Percentiles rank a stretch among this genome's conserved stretches.
These are phyloP conservation scores for Exophiala spinifera DNA, from an alignment of 2,329 filamentous ascomycete species.

Conservation along the genomic window DNA sequence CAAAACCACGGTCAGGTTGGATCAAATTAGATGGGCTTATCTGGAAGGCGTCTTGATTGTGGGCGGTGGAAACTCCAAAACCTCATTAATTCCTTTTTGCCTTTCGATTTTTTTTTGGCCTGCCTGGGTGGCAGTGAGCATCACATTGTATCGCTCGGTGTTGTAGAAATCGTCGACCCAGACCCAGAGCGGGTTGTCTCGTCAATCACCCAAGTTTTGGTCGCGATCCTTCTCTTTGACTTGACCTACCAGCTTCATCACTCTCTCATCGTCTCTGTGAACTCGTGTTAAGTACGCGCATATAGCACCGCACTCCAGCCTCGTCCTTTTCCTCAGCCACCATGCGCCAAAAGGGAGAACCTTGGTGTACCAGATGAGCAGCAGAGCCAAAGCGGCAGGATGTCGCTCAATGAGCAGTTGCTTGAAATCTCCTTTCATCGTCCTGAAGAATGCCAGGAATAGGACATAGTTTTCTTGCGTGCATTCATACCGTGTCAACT, in stretches of 20 bases:
- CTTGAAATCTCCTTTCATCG: not conserved
- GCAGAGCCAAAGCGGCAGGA: not conserved
- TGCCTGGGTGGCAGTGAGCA: no score
- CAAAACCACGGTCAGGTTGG: no score
- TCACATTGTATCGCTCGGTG: no score
- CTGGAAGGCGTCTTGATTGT: no score
- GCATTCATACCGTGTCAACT: not conserved
- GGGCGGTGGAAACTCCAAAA: no score
- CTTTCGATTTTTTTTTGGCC: no score
- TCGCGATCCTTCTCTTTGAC: not conserved
- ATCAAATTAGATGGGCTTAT: no score
- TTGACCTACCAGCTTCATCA: not conserved
- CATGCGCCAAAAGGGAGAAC: conserved; percentile 34
- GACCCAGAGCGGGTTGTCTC: no score
- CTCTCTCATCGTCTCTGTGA: conserved; percentile 30
- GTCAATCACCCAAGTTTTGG: not conserved
- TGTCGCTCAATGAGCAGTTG: conserved; percentile 4
- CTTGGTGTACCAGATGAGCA: conserved; percentile 2
- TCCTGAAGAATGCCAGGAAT: not conserved
- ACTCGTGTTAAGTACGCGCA: conserved; percentile 39
- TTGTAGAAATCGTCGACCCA: no score
- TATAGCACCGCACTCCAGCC: conserved; percentile 50
- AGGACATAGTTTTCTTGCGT: not conserved
- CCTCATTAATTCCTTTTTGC: no score
- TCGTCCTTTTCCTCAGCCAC: conserved; percentile 48